Base-by-base conservation (phyloP, 139 green algal species). In the Tetradesmus obliquus region DNA sequence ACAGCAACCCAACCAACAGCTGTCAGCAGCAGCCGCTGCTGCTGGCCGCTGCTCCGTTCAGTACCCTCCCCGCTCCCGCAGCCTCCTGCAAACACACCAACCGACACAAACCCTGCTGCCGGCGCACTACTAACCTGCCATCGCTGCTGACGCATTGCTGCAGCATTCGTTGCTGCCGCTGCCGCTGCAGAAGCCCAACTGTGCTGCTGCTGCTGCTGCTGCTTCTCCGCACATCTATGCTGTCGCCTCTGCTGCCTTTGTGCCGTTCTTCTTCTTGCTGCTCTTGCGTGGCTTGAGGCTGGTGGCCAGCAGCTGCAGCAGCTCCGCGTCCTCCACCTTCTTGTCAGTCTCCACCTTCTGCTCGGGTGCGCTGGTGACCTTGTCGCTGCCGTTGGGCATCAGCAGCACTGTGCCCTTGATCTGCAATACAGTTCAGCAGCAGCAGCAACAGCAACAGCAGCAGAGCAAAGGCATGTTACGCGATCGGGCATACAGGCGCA, bases 331-430 rank as follows among this genome's bases (percentile, higher is more conserved):
- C 85, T 95, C 91, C 80, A 95, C 90, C 92, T 93, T 94, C 95
- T 98, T 99, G 17, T 98, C 96, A 20, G 91, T 95, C 91, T 97
- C 66, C 24, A 99, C 88, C 58, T 91, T 69, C 95, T 99, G 98
- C 86, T 96, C 79, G 2, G 97, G 90, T 55, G 94, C 92, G 19
- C 60, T 87, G 24, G 97, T 99, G 74, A 99, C 93, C 55, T 95
- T 93, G 93, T 99, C 97, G 45, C 89, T 96, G 89, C 98, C 98
- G 93, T 98, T 99, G 84, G 97, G 96, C 98, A 99, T 99, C 83
- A 99, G 94, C 92, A 99, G 95, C 81, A 99, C 96, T 0, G 98
- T 99, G 90, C 94, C 96, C 95, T 99, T 99, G 92, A 99, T 93
- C 95, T 99, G 98, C n/a, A 93, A 96, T 20, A 97, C 96, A 22